Evolutionary conservation across 2,329 filamentous ascomycete genomes (phyloP), one percentile per base, ranked within the genome.

Genomic region (Chaetomiaceae sp.): DNA sequence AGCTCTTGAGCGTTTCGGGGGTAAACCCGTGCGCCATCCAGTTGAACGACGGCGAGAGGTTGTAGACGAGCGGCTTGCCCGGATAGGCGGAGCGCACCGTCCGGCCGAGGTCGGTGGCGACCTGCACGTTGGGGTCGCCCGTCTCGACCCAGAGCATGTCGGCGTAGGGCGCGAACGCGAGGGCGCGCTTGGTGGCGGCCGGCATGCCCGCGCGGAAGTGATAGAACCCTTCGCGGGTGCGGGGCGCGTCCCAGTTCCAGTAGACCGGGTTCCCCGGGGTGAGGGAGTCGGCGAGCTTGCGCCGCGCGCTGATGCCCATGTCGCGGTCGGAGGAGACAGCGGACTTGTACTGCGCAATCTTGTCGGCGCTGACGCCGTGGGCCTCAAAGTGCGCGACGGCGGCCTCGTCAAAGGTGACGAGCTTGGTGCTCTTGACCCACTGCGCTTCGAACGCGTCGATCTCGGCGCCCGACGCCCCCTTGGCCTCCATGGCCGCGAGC

Each of bases 141-240:
- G 94, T 97, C 75, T 99, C 94, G 44, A 97, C 89, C 94, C 94
- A 99, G 12, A 97, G 80, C 17, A 99, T 85, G 69, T 99, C 94
- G 1, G 94, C 91, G 67, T 89, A 96, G 0, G 92, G 91, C 0
- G 85, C 91, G 65, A 95, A 97, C 45, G 88, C 89, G 56, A 95
- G 85, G 2, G 91, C 91, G 51, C 94, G 88, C 77, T 97, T 97
- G 34, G 90, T 96, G 1, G 94, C 91, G 0, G 91, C 89, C 6
- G 78, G 72, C 76, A 96, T 87, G 61, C 91, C 91, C 14, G 88
- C 88, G 45, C 82, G 80, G 79, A 90, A 95, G 71, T 96, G 91
- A 74, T 95, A 96, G 77, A 85, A 92, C 33, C 94, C 94, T 72
- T 99, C 94, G 49, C 92, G 84, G 1, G 94, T 97, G 48, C 94